Base-by-base conservation (phyloP, 2,329 filamentous ascomycete genomes). In the Apiospora malaysiana region DNA sequence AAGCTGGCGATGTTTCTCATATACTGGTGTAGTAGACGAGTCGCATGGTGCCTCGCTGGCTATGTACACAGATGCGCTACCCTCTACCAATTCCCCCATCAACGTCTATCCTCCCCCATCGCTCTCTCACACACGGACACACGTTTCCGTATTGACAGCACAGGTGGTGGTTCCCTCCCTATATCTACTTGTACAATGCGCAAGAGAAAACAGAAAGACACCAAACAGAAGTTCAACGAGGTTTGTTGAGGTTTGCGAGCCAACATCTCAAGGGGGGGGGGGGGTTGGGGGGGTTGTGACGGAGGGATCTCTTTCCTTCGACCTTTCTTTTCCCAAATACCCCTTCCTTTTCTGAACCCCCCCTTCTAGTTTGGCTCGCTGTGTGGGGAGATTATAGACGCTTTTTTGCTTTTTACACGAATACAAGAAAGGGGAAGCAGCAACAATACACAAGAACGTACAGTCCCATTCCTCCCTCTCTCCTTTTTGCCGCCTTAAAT, bases 21-120 rank as follows among this genome's bases (percentile, higher is more conserved):
- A 63, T 69, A 69, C 68, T 46, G 40, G 49, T 27, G 42, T 56
- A 66, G 59, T 68, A 66, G 42, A 51, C 69, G 67, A 69, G 63
- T 63, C n/a, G 56, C 32, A 32, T 40, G 56, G 63, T 66, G 46
- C 66, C 65, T 68, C 63, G 65, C 63, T 46, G 66, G 37, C 43
- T 72, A 72, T 72, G 69, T 72, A 72, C 71, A 72, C 71, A 72
- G n/a, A 66, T 71, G 16, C 51, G 51, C 56, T 47, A 47, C 45
- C 45, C 45, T 63, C 56, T 63, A 63, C 32, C 4, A n/a, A 63
- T 21, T 40, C 32, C 56, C 5, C 56, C 27, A 45, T 14, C 56
- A 23, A 63, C 56, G 56, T 63, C 56, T 40, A 63, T 63, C 56
- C 56, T 63, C 56, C 56, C 27, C 56, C 42, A 16, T n/a, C 18